Conservation (phyloP, 208 protist genomes). For the Crithidia mellificae region DNA sequence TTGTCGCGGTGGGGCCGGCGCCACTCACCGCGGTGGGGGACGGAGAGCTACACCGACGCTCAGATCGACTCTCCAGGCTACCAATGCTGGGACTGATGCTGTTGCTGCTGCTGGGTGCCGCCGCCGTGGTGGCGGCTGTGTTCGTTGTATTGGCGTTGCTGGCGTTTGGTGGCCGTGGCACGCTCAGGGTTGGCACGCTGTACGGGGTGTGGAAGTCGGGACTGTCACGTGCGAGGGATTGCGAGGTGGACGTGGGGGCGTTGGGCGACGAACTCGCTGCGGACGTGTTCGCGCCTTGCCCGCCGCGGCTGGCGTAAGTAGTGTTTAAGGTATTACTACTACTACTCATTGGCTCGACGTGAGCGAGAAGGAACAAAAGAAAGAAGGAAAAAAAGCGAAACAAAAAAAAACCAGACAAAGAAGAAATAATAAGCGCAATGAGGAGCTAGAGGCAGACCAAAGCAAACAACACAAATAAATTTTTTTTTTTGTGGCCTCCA, state of each 20-base stretch:
- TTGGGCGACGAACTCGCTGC: not conserved
- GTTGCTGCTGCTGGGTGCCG: not conserved
- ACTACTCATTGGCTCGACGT: no score
- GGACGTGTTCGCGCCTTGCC: not conserved
- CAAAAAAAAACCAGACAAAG: not conserved
- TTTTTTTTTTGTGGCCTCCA: no score
- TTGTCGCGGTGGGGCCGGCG: no score
- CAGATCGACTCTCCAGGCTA: not conserved
- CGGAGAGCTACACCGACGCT: slow-evolving; percentile 13
- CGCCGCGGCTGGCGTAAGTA: not conserved
- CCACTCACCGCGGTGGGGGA: slow-evolving; percentile 12
- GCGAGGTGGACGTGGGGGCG: not conserved
- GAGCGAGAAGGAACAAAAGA: not conserved
- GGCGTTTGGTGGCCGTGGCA: no score
- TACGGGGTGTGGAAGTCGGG: slow-evolving; percentile 3
- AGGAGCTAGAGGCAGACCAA: no score
- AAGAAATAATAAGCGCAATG: not conserved
- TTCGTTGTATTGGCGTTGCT: no score
- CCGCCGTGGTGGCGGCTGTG: no score
- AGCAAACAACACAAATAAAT: no score
- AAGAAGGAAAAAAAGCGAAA: not conserved
- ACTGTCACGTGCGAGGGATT: slow-evolving; percentile 2
- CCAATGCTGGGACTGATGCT: slow-evolving; percentile 1
- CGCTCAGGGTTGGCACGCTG: slow-evolving; percentile 1
- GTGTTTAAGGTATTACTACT: not conserved